Base-by-base conservation (phyloP, 2,329 filamentous ascomycete species). In the Xylariaceae sp. region DNA sequence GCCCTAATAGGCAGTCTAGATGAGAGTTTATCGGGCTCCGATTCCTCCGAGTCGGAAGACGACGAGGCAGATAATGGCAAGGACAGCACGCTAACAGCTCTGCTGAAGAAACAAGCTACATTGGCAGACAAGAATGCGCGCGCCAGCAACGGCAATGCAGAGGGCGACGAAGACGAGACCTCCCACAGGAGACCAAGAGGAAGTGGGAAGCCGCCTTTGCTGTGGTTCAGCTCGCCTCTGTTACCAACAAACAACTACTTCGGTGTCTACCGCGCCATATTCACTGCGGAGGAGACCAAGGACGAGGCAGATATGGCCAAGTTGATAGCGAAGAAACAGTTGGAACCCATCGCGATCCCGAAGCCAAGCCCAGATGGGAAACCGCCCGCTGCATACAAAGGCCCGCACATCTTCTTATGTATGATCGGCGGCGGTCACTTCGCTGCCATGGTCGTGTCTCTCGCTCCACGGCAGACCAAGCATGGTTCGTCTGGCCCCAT, bases 361-460 rank as follows among this genome's bases (percentile, higher is more conserved):
- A 79, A 79, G 53, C 72, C 78, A 2, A 70, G 76, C 35, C 82
- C 81, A 49, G 83, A 84, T 42, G 81, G 82, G 2, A 72, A 75
- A 14, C 75, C 78, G 2, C 71, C 75, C 1, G 70, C 78, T 10
- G 74, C 75, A 3, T 82, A 86, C 63, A 81, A 83, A 19, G 85
- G 86, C 7, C 89, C 90, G 2, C 91, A 97, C 65, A 83, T 96
- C 44, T 97, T 99, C 65, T 80, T 99, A 42, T 97, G 91, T 70
- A 99, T 99, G 94, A 95, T 99, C 44, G 94, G 94, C 19, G 94
- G 94, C 52, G 94, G 94, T 0, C 94, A 99, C 67, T 99, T 99
- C 65, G 94, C 94, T 0, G 94, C 89, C 44, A 97, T 97, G 91
- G 77, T 97, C 11, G 88, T 99, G 11, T 90, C 90, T 0, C 77